A percentile compares a stretch with the other conserved stretches of the same genome.
Conservation (phyloP, 2,329 filamentous ascomycete species). For the Epicoccum nigrum region DNA sequence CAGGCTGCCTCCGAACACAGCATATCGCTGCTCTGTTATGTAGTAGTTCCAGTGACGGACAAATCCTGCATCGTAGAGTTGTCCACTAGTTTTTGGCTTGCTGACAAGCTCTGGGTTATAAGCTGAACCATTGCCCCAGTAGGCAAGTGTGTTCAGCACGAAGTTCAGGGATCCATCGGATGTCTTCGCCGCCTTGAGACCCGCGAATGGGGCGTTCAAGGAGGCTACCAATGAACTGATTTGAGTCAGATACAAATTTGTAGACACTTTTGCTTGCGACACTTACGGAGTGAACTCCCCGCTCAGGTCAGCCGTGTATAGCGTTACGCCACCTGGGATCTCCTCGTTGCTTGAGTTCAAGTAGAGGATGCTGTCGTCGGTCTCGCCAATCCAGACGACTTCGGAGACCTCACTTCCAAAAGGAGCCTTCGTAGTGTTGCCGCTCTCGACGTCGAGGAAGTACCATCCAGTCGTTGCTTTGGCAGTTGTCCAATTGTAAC, state of each 20-base stretch:
- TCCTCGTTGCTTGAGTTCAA: constrained; percentile 68
- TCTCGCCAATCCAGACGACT: constrained; percentile 43
- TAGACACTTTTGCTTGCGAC: not conserved
- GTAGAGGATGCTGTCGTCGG: constrained; percentile 63
- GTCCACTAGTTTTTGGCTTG: constrained; percentile 66
- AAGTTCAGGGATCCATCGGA: constrained; percentile 52
- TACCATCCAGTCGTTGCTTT: constrained; percentile 57
- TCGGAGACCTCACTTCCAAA: constrained; percentile 42
- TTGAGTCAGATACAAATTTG: not conserved
- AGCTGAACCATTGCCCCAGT: constrained; percentile 68
- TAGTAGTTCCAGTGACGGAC: constrained; percentile 84
- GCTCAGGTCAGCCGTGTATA: constrained; percentile 43
- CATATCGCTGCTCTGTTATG: constrained; percentile 69
- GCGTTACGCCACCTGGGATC: constrained; percentile 42
- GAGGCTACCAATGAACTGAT: constrained; percentile 41
- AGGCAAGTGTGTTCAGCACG: constrained; percentile 64
- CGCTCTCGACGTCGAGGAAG: constrained; percentile 38
- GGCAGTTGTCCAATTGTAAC: constrained; percentile 45
- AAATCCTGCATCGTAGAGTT: constrained; percentile 75
- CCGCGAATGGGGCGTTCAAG: constrained; percentile 55
- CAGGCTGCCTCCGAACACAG: constrained; percentile 75
- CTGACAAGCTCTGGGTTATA: constrained; percentile 68
- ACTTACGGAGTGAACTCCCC: constrained; percentile 36
- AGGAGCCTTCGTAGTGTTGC: constrained; percentile 42
- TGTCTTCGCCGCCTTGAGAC: constrained; percentile 55